Evolutionary conservation across 352 stramenopile genomes (phyloP).

Genomic region (Blastocystis sp.): DNA sequence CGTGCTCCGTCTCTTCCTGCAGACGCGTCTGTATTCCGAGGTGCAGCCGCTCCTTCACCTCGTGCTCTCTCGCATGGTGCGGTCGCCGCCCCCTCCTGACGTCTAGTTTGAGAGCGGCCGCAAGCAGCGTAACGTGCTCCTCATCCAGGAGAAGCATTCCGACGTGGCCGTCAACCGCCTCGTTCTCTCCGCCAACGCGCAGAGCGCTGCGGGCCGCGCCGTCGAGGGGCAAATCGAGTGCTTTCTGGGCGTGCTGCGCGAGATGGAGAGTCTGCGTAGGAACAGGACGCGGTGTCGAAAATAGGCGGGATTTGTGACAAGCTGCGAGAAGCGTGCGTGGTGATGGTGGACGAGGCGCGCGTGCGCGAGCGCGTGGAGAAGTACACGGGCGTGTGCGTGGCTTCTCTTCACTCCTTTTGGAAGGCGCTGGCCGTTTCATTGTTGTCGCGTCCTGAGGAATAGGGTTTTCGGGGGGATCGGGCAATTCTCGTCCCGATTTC

Average conservation of each 20-base stretch:
- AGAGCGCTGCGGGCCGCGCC: neutral
- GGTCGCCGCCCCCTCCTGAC: neutral
- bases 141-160: slow-evolving; percentile 36
- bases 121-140: slow-evolving; percentile 52
- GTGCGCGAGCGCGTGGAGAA: neutral
- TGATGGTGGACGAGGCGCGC: neutral
- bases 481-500: neutral
- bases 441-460: neutral
- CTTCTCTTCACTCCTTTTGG: neutral
- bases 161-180: neutral
- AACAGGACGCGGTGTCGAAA: neutral
- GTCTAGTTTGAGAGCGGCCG: slow-evolving; percentile 39
- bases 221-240: neutral
- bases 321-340: neutral
- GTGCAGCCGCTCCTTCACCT: slow-evolving; percentile 8
- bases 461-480: neutral
- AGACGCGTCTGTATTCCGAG: neutral
- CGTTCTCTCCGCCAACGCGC: neutral
- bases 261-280: slow-evolving; percentile 6
- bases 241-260: neutral
- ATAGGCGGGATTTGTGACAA: slow-evolving; percentile 14
- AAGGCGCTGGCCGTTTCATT: neutral
- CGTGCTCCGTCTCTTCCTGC: neutral
- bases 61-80: slow-evolving; percentile 6
- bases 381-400: neutral